Evolutionary conservation across 345 rosid genomes (phyloP), one percentile per base, ranked within the genome.

Genomic region (Conringia planisiliqua): DNA sequence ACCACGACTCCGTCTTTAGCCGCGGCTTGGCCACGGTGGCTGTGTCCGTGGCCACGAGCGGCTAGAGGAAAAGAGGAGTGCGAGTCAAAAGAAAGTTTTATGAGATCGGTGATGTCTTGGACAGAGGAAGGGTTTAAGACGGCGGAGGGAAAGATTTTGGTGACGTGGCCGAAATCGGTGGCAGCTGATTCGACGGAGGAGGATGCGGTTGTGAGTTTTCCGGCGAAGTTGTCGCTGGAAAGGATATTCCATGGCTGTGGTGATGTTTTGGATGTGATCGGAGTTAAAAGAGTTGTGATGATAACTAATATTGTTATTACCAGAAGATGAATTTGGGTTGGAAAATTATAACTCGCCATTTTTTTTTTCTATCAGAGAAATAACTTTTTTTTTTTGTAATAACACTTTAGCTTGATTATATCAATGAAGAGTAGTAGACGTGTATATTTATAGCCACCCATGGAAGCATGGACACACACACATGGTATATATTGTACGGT

Each of bases 1-100:
- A 92, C 73, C 6, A 95, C 97, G 3, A 95, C 88, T 2, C 99
- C 99, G 0, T 75, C 81, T 0, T 67, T 71, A 5, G 87, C 97
- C 84, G 84, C 79, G 42, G 97, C 97, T 68, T 95, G 99, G 10
- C 99, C 99, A 1, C 79, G 71, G 47, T 78, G 67, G 0, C 91
- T 87, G 64, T 94, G 98, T 74, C 97, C 85, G 6, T 71, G 79
- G 18, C 99, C 99, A 75, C 87, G 87, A 20, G 98, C 98, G 6
- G 99, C 93, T 65, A 95, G 40, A 35, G 73, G 1, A 14, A 90
- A 86, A 54, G 74, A 47, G 0, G 64, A 10, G 10, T 67, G 72
- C 26, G 72, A 68, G 36, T 64, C 17, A 10, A 64, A 69, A 8
- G 91, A 68, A 57, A 76, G 73, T 64, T 82, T 82, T 48, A 95